phyloP scores from a whole-genome alignment of 2,329 filamentous ascomycete genomes.

The Cryphonectria radicalis region DNA sequence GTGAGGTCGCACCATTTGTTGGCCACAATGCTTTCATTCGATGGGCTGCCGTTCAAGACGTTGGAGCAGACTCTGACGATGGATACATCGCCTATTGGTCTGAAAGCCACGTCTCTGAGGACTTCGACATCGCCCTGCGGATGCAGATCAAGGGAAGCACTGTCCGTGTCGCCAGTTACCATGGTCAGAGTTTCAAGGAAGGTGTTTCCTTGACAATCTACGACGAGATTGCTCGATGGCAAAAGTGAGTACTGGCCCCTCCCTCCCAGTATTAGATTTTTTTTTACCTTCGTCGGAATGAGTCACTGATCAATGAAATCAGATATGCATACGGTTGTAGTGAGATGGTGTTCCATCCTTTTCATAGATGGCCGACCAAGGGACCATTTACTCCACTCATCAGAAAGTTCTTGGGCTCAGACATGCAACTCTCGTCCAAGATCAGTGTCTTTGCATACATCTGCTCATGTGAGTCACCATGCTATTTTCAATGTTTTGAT shows the following conservation, averaged over 20 bases:
- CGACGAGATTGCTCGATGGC: constrained; percentile 73
- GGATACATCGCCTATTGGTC: constrained; percentile 68
- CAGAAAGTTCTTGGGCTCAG: constrained; percentile 61
- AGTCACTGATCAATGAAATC: not conserved
- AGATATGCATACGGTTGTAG: constrained; percentile 71
- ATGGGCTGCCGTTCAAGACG: constrained; percentile 55
- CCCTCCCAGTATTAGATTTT: not conserved
- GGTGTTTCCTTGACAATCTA: constrained; percentile 75
- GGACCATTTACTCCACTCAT: constrained; percentile 71
- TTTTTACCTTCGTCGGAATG: too few relatives aligned
- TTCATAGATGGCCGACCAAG: constrained; percentile 62
- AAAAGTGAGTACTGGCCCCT: constrained; percentile 50
- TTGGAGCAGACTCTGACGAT: constrained; percentile 52
- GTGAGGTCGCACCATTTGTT: constrained; percentile 76
- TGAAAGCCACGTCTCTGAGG: constrained; percentile 75
- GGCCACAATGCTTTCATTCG: constrained; percentile 78
- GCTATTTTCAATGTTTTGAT: not conserved
- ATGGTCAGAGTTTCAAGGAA: constrained; percentile 72
- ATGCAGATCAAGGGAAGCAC: constrained; percentile 71
- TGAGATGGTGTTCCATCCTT: constrained; percentile 71
- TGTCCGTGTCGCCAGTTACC: constrained; percentile 70
- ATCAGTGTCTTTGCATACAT: constrained; percentile 74
- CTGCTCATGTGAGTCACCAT: constrained; percentile 42
- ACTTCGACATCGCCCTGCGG: constrained; percentile 76
- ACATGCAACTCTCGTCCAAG: constrained; percentile 68